Conservation (phyloP, 352 stramenopile genomes). For the Phytopythium kandeliae region DNA sequence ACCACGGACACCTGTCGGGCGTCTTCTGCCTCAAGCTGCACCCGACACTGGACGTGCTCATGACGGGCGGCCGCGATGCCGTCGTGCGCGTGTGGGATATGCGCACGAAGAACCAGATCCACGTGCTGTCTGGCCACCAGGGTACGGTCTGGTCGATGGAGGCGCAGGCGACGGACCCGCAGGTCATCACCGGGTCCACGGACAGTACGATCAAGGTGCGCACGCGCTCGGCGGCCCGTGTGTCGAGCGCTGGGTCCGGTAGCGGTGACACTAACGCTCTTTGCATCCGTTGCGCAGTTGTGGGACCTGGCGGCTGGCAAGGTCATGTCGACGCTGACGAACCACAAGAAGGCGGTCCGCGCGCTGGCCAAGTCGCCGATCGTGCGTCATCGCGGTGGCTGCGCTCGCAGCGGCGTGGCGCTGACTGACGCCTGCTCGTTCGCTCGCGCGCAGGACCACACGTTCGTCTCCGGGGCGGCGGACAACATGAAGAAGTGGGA, state of each 20-base stretch:
- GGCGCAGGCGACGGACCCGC: constrained; percentile 95
- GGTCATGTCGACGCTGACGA: constrained; percentile 98
- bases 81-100: constrained; percentile 98
- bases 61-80: constrained; percentile 94
- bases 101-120: constrained; percentile 97
- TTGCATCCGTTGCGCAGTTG: constrained; percentile 43
- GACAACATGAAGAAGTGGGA: constrained; percentile 99
- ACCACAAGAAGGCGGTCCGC: constrained; percentile 98
- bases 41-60: constrained; percentile 97
- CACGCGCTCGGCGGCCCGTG: neutral
- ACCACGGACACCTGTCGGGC: constrained; percentile 99
- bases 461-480: constrained; percentile 96
- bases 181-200: constrained; percentile 90
- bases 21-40: constrained; percentile 98
- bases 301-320: constrained; percentile 99
- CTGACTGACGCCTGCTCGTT: constrained; percentile 1
- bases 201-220: constrained; percentile 93
- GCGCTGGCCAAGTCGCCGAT: constrained; percentile 87
- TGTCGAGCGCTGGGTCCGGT: neutral
- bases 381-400: constrained; percentile 18
- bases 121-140: constrained; percentile 95
- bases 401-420: neutral
- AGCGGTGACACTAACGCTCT: neutral
- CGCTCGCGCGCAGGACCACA: constrained; percentile 77
- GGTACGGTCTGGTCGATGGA: constrained; percentile 95